Evolutionary conservation across 306 rosid genomes (phyloP).

Genomic region (Casuarina glauca): DNA sequence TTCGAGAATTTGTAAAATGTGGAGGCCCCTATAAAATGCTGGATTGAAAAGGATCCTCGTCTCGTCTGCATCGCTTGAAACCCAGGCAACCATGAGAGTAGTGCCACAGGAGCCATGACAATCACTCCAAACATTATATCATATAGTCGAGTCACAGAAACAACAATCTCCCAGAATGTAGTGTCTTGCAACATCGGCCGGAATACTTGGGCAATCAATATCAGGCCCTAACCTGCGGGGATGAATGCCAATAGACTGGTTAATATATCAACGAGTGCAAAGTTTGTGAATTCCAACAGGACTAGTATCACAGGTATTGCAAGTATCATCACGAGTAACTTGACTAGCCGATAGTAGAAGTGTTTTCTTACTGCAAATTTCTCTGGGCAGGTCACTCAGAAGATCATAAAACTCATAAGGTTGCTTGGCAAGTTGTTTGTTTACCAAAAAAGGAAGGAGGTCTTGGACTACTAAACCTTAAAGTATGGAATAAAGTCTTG

Average conservation of each 20-base stretch:
- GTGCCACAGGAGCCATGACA: too few species aligned
- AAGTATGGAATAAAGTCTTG: too few species aligned
- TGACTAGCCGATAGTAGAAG: slow-evolving; percentile 77
- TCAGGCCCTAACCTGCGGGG: slow-evolving; percentile 89
- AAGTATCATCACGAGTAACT: slow-evolving; percentile 51
- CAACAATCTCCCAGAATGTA: neutral
- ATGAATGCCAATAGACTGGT: slow-evolving; percentile 78
- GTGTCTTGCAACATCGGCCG: slow-evolving; percentile 51
- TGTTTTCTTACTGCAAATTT: slow-evolving; percentile 61
- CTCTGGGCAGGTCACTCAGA: too few species aligned
- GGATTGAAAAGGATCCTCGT: slow-evolving; percentile 68
- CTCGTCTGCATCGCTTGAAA: slow-evolving; percentile 88
- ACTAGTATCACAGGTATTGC: slow-evolving; percentile 51
- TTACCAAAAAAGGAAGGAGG: too few species aligned
- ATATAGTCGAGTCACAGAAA: too few species aligned
- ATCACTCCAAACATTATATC: too few species aligned
- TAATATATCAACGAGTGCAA: slow-evolving; percentile 56
- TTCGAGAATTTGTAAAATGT: slow-evolving; percentile 65
- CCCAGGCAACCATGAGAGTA: slow-evolving; percentile 79
- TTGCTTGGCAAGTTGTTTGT: too few species aligned
- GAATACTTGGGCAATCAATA: slow-evolving; percentile 78
- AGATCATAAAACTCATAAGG: too few species aligned
- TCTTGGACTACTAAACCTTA: too few species aligned
- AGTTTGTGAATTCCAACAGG: slow-evolving; percentile 64
- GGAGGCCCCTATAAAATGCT: slow-evolving; percentile 42